Base-by-base conservation (phyloP, 306 rosid species). In the Dalbergia cultrata region DNA sequence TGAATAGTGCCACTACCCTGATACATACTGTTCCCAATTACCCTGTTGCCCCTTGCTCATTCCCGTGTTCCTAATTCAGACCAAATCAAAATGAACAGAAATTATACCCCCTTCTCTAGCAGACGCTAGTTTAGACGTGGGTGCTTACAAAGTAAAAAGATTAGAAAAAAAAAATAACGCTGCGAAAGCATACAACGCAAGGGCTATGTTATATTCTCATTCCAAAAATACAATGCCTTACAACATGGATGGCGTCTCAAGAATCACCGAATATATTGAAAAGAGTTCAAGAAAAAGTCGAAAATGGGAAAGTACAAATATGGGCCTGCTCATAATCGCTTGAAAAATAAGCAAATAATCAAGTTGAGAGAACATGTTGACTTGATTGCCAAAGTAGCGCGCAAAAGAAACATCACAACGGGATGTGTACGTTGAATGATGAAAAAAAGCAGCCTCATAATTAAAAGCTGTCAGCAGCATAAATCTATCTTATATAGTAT, bases 401-500 rank as follows among this genome's bases (percentile, higher is more conserved):
- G 31, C 31, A 44, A 19, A 60, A 70, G 54, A 26, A 60, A 70
- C 43, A 52, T 70, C 64, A 47, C 54, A n/a, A 60, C 4, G 26
- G 26, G 52, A 60, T 18, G 41, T 7, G n/a, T 79, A 34, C 54
- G 26, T 76, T 39, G 19, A 41, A 43, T 21, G 54, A 19, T 56
- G 41, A 43, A 21, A 56, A 47, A n/a, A 44, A 7, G 22, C 13
- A 39, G 44, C 18, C 17, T 22, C 70, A 50, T 57, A 47, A 62
- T 71, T 26, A 63, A 52, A 80, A 64, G 67, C 54, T 16, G 52
- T 39, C 34, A 33, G 63, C 12, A 80, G 56, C 63, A 69, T 16
- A 58, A 56, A 57, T 78, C 61, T 14, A 16, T 54, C 9, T 16
- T 26, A n/a, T n/a, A 52, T 34, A 19, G 12, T 21, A 44, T 35